Conservation (phyloP, 345 rosid genomes). For the Mangifera indica region DNA sequence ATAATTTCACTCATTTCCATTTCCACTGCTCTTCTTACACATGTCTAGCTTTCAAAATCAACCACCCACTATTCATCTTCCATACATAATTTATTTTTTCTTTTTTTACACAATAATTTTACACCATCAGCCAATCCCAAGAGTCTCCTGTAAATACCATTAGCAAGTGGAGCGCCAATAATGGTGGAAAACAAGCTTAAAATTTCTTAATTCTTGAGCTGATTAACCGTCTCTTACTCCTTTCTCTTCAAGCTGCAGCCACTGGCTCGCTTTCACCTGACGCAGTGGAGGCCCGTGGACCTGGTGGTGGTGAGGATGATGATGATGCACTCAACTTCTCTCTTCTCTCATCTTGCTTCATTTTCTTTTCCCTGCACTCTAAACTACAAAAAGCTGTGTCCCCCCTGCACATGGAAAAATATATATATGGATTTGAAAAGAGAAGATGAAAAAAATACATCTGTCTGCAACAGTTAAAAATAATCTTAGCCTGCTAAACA, state of each 20-base stretch:
- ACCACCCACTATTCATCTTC: background rate
- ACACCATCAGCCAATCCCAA: background rate
- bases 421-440: no score
- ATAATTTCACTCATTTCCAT: no score
- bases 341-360: slow-evolving; percentile 62
- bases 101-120: background rate
- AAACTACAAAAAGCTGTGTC: slow-evolving; percentile 81
- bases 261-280: slow-evolving; percentile 30
- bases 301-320: background rate
- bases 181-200: background rate
- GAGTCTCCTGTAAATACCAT: background rate
- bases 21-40: no score
- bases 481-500: no score
- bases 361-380: slow-evolving; percentile 79
- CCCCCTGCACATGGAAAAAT: slow-evolving; percentile 74
- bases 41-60: background rate
- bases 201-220: background rate
- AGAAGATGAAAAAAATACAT: no score
- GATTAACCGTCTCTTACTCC: background rate
- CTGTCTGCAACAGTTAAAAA: no score
- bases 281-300: background rate
- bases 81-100: background rate
- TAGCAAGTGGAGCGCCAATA: background rate
- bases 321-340: slow-evolving; percentile 32
- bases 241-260: slow-evolving; percentile 30